Evolutionary conservation across 2,329 filamentous ascomycete genomes (phyloP).

Genomic region (Exophiala lecanii-corni): DNA sequence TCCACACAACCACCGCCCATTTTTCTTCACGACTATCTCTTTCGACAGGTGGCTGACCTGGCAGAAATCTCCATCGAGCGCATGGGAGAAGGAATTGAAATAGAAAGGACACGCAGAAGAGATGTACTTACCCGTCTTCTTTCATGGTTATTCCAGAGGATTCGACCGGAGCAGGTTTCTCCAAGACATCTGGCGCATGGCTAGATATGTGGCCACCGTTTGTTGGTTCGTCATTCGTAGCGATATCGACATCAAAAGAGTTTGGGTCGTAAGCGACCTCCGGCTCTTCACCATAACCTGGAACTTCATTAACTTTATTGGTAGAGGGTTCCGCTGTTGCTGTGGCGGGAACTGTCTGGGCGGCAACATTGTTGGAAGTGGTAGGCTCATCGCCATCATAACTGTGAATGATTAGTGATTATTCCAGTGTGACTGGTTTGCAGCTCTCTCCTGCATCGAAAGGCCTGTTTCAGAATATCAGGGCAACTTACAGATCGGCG

Average conservation of each 20-base stretch:
- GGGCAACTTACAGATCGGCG: constrained; percentile 73
- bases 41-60: too few species aligned
- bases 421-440: constrained; percentile 2
- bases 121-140: constrained; percentile 78
- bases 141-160: constrained; percentile 66
- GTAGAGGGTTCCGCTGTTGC: constrained; percentile 32
- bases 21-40: too few species aligned
- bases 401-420: constrained; percentile 36
- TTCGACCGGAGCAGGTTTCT: constrained; percentile 10
- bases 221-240: constrained; percentile 26
- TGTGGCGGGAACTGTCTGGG: constrained; percentile 27
- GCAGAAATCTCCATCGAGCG: too few species aligned
- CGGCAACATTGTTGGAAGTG: constrained; percentile 25
- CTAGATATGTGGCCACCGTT: constrained; percentile 31
- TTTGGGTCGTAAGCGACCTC: constrained; percentile 30
- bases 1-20: too few species aligned
- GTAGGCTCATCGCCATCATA: constrained; percentile 64
- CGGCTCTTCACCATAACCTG: constrained; percentile 28
- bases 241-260: constrained; percentile 29
- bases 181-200: constrained; percentile 34
- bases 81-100: too few species aligned
- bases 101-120: too few species aligned
- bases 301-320: constrained; percentile 28
- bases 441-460: too few species aligned
- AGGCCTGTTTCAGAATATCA: too few species aligned